Evolutionary conservation across 2,329 filamentous ascomycete species (phyloP).

Genomic region (Arthroderma uncinatum): DNA sequence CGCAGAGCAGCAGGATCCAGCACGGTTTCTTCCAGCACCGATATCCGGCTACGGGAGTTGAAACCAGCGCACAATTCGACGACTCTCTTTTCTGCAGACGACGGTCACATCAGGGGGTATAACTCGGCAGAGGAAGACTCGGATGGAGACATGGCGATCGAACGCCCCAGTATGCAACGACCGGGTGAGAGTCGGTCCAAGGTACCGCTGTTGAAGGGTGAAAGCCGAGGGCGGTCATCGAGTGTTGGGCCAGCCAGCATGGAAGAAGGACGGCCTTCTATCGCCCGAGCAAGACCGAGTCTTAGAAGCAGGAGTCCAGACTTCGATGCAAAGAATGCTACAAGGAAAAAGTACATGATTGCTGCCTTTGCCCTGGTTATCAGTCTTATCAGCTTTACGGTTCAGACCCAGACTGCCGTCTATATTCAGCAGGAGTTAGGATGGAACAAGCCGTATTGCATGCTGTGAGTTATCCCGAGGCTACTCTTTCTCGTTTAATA

Average conservation of each 20-base stretch:
- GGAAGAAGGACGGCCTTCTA: slow-evolving; percentile 29
- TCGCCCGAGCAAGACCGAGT: slow-evolving; percentile 48
- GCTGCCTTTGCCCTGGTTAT: slow-evolving; percentile 72
- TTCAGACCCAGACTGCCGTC: slow-evolving; percentile 91
- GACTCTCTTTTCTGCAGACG: background rate
- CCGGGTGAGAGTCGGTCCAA: slow-evolving; percentile 40
- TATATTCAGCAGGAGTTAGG: slow-evolving; percentile 86
- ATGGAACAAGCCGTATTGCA: slow-evolving; percentile 99
- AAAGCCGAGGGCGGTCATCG: slow-evolving; percentile 30
- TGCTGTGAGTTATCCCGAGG: slow-evolving; percentile 56
- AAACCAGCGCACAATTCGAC: background rate
- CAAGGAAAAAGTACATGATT: slow-evolving; percentile 73
- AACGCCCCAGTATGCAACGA: slow-evolving; percentile 39
- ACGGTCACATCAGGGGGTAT: background rate
- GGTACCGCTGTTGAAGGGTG: slow-evolving; percentile 45
- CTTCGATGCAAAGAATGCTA: slow-evolving; percentile 51
- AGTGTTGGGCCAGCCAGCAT: slow-evolving; percentile 22
- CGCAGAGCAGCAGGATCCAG: background rate
- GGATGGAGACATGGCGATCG: slow-evolving; percentile 36
- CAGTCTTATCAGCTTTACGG: slow-evolving; percentile 75
- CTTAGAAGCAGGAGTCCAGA: slow-evolving; percentile 68
- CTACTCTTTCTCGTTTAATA: background rate
- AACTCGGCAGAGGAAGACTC: slow-evolving; percentile 28
- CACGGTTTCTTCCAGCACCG: background rate
- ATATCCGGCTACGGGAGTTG: background rate